Percentiles rank a stretch among this genome's conserved stretches.
These are phyloP conservation scores for Verbascum thapsus DNA, from an alignment of 257 asterid genomes.

Conservation along the genomic window DNA sequence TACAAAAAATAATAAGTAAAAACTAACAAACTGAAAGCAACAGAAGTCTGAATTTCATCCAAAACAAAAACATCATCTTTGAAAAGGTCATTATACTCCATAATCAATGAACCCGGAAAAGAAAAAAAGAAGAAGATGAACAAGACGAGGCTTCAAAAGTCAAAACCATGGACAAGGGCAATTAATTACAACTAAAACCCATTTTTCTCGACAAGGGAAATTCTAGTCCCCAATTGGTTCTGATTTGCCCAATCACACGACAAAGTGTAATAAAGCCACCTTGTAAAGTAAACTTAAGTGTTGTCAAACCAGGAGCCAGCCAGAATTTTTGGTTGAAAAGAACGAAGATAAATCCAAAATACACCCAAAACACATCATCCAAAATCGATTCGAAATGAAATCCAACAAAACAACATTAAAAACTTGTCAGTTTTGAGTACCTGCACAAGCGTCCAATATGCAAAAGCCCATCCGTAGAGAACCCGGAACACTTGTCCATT, in stretches of 20 bases:
- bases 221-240: too few species aligned
- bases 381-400: too few species aligned
- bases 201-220: too few species aligned
- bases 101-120: not conserved
- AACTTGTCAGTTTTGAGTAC: conserved; percentile 41
- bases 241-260: too few species aligned
- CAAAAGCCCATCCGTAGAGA: conserved; percentile 71
- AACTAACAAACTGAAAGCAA: not conserved
- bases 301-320: too few species aligned
- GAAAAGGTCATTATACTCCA: not conserved
- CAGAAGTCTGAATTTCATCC: not conserved
- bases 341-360: too few species aligned
- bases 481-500: conserved; percentile 85
- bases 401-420: not conserved
- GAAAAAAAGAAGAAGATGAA: too few species aligned
- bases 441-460: conserved; percentile 58
- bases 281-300: too few species aligned
- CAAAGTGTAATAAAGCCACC: too few species aligned
- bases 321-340: too few species aligned
- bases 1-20: not conserved
- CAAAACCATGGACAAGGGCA: not conserved
- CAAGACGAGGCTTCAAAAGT: too few species aligned
- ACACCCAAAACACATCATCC: not conserved
- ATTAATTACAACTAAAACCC: not conserved
- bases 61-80: not conserved